Evolutionary conservation across 1,284 basidiomycete genomes (phyloP), one percentile per base, ranked within the genome.

Genomic region (Porodaedalea pini): DNA sequence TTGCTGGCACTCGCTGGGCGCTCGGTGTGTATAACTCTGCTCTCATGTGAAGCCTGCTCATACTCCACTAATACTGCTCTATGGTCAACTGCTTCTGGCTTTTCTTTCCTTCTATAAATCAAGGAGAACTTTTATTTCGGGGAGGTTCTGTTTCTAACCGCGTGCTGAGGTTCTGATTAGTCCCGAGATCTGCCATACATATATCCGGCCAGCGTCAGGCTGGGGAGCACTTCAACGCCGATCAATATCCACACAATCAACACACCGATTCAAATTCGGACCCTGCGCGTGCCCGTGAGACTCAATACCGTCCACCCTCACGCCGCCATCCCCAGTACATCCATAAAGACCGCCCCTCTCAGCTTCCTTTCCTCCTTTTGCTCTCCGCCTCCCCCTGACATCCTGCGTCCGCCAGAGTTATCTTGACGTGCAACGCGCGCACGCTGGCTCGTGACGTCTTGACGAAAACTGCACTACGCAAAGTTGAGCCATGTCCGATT

Each of bases 141-240:
- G n/a, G n/a, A n/a, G n/a, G n/a, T n/a, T n/a, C n/a, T n/a, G n/a
- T n/a, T n/a, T n/a, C n/a, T n/a, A n/a, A n/a, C n/a, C n/a, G n/a
- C n/a, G 17, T 41, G 6, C 15, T 41, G n/a, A 41, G n/a, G 40
- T 17, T n/a, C 44, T 23, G 21, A 45, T 25, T 45, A 45, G 2
- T 27, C 25, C 44, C 44, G 44, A 45, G 44, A 45, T 45, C 44
- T 25, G 44, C 44, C 44, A 23, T 45, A 45, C 44, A 23, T 25
- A n/a, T n/a, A 45, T 21, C 10, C 10, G 44, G n/a, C 11, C 10
- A 27, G 21, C n/a, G 11, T 13, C 21, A 41, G 19, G 2, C 40
- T 21, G 15, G 13, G 15, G 8, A 17, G 19, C 13, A 8, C 13
- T 21, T 23, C 40, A 8, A 8, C 15, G 40, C 44, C 44, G 44